Evolutionary conservation across 75 land plant genomes (phyloP).

Genomic region (Cryptomeria japonica): DNA sequence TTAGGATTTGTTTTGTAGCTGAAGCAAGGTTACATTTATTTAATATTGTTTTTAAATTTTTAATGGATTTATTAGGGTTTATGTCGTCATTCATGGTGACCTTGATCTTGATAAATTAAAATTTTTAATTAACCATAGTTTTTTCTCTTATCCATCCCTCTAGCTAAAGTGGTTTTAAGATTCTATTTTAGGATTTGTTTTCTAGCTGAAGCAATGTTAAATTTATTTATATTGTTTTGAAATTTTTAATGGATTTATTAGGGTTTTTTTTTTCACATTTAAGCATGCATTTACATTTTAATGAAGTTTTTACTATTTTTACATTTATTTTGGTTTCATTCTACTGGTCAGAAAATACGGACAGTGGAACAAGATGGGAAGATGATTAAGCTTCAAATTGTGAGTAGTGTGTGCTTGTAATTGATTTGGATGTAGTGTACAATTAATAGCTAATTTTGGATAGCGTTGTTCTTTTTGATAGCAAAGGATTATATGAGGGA

Average conservation of each 20-base stretch:
- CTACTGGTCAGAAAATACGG: constrained; percentile 42
- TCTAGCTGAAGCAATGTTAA: not conserved
- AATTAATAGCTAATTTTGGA: not conserved
- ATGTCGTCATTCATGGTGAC: not conserved
- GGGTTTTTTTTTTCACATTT: not conserved
- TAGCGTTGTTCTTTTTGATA: not conserved
- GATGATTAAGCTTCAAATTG: constrained; percentile 59
- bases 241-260: not conserved
- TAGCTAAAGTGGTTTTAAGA: not conserved
- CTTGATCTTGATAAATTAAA: not conserved
- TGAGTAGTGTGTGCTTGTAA: constrained; percentile 12
- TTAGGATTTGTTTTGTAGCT: not conserved
- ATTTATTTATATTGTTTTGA: not conserved
- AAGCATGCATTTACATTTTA: not conserved
- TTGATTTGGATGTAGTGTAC: not conserved
- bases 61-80: not conserved
- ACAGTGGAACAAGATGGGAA: constrained; percentile 60
- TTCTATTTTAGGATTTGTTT: not conserved
- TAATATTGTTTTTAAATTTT: not conserved
- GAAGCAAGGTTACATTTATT: not conserved
- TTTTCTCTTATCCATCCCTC: not conserved
- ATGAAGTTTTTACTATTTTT: not conserved
- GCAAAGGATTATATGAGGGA: not conserved
- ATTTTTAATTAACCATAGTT: not conserved
- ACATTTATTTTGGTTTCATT: not conserved